A percentile compares a stretch with the other conserved stretches of the same genome.
Evolutionary conservation across 2,329 filamentous ascomycete genomes (phyloP).

Genomic region (Blastomyces parvus): DNA sequence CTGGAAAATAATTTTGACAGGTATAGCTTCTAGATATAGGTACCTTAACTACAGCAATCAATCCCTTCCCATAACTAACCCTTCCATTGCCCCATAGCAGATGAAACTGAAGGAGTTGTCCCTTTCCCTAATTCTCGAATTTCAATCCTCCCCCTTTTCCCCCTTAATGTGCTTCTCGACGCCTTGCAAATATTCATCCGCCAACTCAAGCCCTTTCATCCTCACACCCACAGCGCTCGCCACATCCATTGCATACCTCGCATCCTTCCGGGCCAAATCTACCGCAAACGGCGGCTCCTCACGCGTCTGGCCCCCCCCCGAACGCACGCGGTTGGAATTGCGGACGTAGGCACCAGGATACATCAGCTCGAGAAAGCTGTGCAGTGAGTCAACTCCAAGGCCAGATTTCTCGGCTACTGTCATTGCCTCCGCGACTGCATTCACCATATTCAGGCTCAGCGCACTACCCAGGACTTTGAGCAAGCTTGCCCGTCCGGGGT

Average conservation of each 20-base stretch:
- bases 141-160: slow-evolving; percentile 60
- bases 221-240: slow-evolving; percentile 54
- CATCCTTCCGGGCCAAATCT: slow-evolving; percentile 74
- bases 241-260: slow-evolving; percentile 60
- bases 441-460: slow-evolving; percentile 74
- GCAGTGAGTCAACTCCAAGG: slow-evolving; percentile 59
- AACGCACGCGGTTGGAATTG: slow-evolving; percentile 65
- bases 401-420: slow-evolving; percentile 72
- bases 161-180: slow-evolving; percentile 64
- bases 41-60: background rate
- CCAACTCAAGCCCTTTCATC: slow-evolving; percentile 57
- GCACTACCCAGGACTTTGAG: slow-evolving; percentile 82
- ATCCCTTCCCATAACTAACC: background rate
- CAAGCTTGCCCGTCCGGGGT: slow-evolving; percentile 57
- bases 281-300: slow-evolving; percentile 74
- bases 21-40: no score
- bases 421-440: slow-evolving; percentile 68
- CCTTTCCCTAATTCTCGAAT: slow-evolving; percentile 52
- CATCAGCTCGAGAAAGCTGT: slow-evolving; percentile 61
- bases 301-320: slow-evolving; percentile 65
- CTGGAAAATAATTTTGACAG: background rate
- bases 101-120: background rate
- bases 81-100: background rate
- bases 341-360: slow-evolving; percentile 66
- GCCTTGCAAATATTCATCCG: slow-evolving; percentile 56